Evolutionary conservation across 768 basidiomycete genomes (phyloP).

Genomic region (Mrakia hoshinonis): DNA sequence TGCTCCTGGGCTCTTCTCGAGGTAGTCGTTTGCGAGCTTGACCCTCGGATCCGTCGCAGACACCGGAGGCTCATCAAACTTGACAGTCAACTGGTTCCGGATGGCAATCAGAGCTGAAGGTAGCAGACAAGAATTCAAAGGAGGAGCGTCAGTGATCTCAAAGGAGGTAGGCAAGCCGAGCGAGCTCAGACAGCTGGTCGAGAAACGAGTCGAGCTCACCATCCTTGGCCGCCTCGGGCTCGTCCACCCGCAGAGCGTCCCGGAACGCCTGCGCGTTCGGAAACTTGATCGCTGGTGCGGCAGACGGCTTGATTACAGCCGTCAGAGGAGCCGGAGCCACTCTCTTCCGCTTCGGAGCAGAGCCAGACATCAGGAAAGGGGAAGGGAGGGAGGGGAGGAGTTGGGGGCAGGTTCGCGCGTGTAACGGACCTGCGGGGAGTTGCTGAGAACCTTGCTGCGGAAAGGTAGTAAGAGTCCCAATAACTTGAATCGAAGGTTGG

Average conservation of each 20-base stretch:
- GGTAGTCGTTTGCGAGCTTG: slow-evolving; percentile 53
- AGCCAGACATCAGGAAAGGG: not conserved
- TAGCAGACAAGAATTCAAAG: not conserved
- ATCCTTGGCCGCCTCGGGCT: slow-evolving; percentile 22
- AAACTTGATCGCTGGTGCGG: slow-evolving; percentile 13
- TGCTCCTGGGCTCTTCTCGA: slow-evolving; percentile 52
- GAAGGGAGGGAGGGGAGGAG: not conserved
- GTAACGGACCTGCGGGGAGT: no score
- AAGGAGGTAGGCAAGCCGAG: not conserved
- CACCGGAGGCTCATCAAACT: slow-evolving; percentile 49
- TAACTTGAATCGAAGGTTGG: no score
- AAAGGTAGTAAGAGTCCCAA: no score
- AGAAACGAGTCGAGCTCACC: slow-evolving; percentile 4
- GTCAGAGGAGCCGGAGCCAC: not conserved
- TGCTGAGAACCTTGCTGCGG: no score
- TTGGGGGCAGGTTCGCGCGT: not conserved
- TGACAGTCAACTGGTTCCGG: slow-evolving; percentile 56
- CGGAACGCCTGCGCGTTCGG: slow-evolving; percentile 20
- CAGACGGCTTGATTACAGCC: slow-evolving; percentile 6
- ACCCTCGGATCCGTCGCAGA: slow-evolving; percentile 35
- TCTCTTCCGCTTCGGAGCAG: slow-evolving; percentile 1
- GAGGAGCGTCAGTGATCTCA: not conserved
- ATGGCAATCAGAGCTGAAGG: slow-evolving; percentile 48
- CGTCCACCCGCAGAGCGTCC: slow-evolving; percentile 16
- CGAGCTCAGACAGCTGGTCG: not conserved